Evolutionary conservation across 768 basidiomycete species (phyloP).

Genomic region (Suillus hirtellus): DNA sequence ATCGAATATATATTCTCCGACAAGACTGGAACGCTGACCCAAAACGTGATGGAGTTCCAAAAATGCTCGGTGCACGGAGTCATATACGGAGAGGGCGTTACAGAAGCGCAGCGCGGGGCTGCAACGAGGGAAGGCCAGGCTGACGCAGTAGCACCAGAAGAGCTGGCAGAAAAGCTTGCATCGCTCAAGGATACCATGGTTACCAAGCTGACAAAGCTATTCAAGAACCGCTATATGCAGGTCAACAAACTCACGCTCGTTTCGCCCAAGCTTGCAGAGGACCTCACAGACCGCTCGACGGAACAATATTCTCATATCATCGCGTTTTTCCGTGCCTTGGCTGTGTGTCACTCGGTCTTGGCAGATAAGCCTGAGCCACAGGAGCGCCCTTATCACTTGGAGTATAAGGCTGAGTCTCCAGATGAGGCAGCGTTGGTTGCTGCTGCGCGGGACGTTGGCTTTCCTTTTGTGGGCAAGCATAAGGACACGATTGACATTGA

Average conservation of each 20-base stretch:
- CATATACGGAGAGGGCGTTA: constrained; percentile 90
- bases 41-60: constrained; percentile 99
- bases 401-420: constrained; percentile 96
- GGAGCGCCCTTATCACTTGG: constrained; percentile 59
- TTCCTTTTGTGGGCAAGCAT: constrained; percentile 79
- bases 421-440: constrained; percentile 94
- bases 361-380: constrained; percentile 71
- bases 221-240: constrained; percentile 88
- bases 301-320: constrained; percentile 67
- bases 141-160: constrained; percentile 65
- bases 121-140: constrained; percentile 78
- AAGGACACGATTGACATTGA: constrained; percentile 84
- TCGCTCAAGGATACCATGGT: constrained; percentile 78
- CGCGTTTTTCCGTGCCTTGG: constrained; percentile 93
- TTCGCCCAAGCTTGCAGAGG: constrained; percentile 80
- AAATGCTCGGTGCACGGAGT: constrained; percentile 87
- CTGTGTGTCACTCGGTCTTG: constrained; percentile 90
- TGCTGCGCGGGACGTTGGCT: constrained; percentile 90
- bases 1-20: constrained; percentile 95
- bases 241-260: constrained; percentile 83
- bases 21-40: constrained; percentile 96
- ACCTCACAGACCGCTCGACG: constrained; percentile 61
- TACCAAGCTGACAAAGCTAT: constrained; percentile 65
- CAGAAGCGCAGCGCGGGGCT: constrained; percentile 92
- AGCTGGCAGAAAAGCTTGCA: constrained; percentile 66